A percentile compares a stretch with the other conserved stretches of the same genome.
Evolutionary conservation across 2,329 filamentous ascomycete species (phyloP).

Genomic region (Dryadomyces quercus-mongolicae): DNA sequence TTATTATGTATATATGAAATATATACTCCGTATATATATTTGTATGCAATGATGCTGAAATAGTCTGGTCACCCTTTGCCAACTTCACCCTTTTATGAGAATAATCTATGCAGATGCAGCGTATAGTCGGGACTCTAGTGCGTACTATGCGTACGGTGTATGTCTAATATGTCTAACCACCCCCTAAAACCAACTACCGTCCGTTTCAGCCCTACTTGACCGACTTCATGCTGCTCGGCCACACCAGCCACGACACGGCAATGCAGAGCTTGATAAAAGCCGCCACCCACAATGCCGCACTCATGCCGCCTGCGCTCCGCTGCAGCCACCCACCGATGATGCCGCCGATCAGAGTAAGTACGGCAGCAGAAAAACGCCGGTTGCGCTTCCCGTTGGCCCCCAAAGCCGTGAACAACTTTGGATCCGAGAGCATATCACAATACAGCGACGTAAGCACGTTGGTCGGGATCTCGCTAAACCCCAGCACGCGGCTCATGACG

Average conservation of each 20-base stretch:
- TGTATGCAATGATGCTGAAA: no score
- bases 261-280: slow-evolving; percentile 43
- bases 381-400: slow-evolving; percentile 37
- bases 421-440: slow-evolving; percentile 41
- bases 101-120: no score
- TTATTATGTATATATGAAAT: no score
- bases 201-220: background rate
- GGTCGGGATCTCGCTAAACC: slow-evolving; percentile 41
- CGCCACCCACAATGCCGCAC: slow-evolving; percentile 40
- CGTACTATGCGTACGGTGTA: background rate
- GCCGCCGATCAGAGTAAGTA: slow-evolving; percentile 36
- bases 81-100: no score
- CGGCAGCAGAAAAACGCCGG: slow-evolving; percentile 34
- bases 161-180: background rate
- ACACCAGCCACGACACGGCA: slow-evolving; percentile 46
- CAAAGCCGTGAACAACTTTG: slow-evolving; percentile 29
- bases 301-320: slow-evolving; percentile 34
- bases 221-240: slow-evolving; percentile 28
- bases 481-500: slow-evolving; percentile 36
- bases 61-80: no score
- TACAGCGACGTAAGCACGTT: slow-evolving; percentile 43
- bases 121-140: no score
- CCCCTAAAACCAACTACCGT: background rate
- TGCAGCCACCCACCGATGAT: slow-evolving; percentile 35
- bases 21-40: no score